These are phyloP conservation scores for Capsicum rhomboideum DNA, from an alignment of 257 asterid species.

Conservation along the genomic window DNA sequence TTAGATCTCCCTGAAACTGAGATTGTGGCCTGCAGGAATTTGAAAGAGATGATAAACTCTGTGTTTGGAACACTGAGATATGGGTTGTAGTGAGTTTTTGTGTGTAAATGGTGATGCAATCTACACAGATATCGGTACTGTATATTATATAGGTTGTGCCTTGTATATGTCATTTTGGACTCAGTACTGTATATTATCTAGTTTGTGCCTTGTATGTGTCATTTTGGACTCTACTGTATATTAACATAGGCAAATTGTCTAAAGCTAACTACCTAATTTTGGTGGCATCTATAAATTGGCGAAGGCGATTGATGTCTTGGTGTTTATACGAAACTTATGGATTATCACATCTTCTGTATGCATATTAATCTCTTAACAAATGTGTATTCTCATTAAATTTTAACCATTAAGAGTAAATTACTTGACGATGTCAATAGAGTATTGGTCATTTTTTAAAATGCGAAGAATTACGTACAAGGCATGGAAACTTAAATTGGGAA, in stretches of 20 bases:
- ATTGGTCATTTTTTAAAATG: too few species aligned
- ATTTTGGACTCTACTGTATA: not conserved
- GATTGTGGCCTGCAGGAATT: constrained; percentile 60
- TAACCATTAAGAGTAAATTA: not conserved
- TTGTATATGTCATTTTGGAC: not conserved
- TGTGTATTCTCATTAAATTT: not conserved
- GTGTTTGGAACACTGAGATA: constrained; percentile 40
- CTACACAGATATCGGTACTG: not conserved
- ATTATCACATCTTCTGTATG: not conserved
- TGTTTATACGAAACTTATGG: not conserved
- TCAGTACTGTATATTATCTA: not conserved
- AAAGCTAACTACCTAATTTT: not conserved
- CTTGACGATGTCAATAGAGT: too few species aligned
- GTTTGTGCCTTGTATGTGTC: not conserved
- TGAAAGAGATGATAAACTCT: constrained; percentile 79
- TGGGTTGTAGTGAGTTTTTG: not conserved
- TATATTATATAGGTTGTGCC: not conserved
- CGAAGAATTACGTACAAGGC: not conserved
- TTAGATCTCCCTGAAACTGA: constrained; percentile 36
- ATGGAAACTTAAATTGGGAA: too few species aligned
- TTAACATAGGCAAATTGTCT: constrained; percentile 6
- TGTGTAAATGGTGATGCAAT: not conserved
- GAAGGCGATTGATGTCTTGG: not conserved
- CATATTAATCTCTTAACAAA: not conserved
- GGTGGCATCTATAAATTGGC: not conserved